A percentile compares a stretch with the other conserved stretches of the same genome.
phyloP scores from a whole-genome alignment of 83 land plant species.

The Picea abies region DNA sequence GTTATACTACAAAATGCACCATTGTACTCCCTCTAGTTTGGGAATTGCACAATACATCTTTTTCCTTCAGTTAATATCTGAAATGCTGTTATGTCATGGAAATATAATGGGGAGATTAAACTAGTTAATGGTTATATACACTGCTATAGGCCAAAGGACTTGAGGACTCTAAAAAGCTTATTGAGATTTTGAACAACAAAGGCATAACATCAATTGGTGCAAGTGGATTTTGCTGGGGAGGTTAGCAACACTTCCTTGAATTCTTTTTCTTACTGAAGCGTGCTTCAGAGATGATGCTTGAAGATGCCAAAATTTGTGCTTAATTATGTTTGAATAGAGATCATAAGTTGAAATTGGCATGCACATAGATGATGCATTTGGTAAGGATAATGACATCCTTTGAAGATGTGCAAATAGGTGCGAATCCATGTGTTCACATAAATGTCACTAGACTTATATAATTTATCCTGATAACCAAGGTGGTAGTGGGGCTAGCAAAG shows the following conservation, averaged over 20 bases:
- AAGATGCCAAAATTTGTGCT: background rate
- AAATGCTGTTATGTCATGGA: background rate
- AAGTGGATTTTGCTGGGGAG: constrained; percentile 40
- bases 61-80: background rate
- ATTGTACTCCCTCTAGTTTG: background rate
- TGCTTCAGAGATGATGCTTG: background rate
- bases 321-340: background rate
- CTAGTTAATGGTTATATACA: background rate
- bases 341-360: background rate
- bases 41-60: background rate
- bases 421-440: background rate
- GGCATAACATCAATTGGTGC: constrained; percentile 31
- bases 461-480: background rate
- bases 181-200: constrained; percentile 14
- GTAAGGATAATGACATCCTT: background rate
- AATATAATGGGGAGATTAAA: background rate
- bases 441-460: background rate
- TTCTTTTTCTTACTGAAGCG: background rate
- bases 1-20: background rate
- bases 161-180: constrained; percentile 22
- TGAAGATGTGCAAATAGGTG: background rate
- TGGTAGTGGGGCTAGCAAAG: constrained; percentile 6
- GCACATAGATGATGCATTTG: background rate
- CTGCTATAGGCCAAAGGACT: constrained; percentile 17
- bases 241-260: background rate